phyloP scores from a whole-genome alignment of 768 basidiomycete species.

The Auricularia cornea region DNA sequence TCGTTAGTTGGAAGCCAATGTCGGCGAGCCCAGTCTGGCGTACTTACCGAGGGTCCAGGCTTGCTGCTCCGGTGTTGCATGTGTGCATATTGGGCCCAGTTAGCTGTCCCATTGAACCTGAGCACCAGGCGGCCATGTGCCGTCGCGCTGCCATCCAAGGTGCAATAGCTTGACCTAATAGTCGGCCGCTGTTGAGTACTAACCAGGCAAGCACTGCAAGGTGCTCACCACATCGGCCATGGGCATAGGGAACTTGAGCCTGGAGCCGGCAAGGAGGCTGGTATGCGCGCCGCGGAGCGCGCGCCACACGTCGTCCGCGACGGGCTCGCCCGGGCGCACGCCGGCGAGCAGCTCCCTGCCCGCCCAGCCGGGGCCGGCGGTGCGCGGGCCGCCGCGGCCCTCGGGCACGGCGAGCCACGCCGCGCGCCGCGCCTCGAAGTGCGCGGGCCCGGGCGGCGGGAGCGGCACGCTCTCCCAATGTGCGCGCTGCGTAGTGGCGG shows the following conservation, averaged over 20 bases:
- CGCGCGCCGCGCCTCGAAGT: slow-evolving; percentile 53
- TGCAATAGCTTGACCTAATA: slow-evolving; percentile 63
- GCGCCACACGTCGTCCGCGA: slow-evolving; percentile 48
- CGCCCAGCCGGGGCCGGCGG: slow-evolving; percentile 30
- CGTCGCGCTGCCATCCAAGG: slow-evolving; percentile 66
- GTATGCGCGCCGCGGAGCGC: slow-evolving; percentile 55
- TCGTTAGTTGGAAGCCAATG: too few species aligned
- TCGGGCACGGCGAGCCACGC: slow-evolving; percentile 46
- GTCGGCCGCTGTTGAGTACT: slow-evolving; percentile 11
- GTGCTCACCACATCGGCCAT: slow-evolving; percentile 46
- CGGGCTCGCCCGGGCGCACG: slow-evolving; percentile 34
- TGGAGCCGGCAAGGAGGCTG: slow-evolving; percentile 48
- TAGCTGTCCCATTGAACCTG: slow-evolving; percentile 1
- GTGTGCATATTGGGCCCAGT: background rate
- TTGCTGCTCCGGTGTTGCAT: background rate
- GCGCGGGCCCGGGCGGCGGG: slow-evolving; percentile 54
- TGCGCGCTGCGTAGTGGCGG: too few species aligned
- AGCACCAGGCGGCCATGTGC: slow-evolving; percentile 64
- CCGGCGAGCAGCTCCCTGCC: slow-evolving; percentile 33
- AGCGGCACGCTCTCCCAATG: slow-evolving; percentile 17
- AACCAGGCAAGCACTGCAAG: slow-evolving; percentile 4
- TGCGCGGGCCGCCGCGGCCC: slow-evolving; percentile 19
- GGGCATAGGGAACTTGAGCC: slow-evolving; percentile 53
- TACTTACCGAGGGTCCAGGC: too few species aligned
- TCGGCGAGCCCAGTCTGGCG: too few species aligned